Percentiles rank a stretch among this genome's conserved stretches.
Conservation (phyloP, 129 eudicot genomes). For the Dittrichia graveolens region DNA sequence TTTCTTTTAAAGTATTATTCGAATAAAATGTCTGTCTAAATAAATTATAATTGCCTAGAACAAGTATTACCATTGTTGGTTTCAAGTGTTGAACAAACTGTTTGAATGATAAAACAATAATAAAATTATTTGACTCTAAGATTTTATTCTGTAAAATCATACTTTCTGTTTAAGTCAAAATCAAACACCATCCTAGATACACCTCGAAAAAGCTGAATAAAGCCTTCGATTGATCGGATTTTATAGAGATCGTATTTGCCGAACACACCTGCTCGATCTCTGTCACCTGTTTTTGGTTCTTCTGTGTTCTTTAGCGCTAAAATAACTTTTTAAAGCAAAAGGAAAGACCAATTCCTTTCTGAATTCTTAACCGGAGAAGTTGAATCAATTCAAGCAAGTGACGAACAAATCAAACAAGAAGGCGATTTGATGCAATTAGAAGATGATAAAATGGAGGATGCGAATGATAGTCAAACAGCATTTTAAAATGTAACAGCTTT, state of each 20-base stretch:
- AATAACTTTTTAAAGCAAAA: conserved; percentile 71
- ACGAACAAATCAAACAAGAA: conserved; percentile 52
- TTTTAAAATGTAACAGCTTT: conserved; percentile 5
- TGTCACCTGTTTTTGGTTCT: neutral
- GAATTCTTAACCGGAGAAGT: conserved; percentile 53
- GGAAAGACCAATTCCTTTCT: conserved; percentile 45
- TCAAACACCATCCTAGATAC: too few species aligned
- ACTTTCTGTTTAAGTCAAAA: too few species aligned
- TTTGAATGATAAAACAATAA: too few species aligned
- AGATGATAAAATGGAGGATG: conserved; percentile 38
- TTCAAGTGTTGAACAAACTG: too few species aligned
- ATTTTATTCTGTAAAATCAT: too few species aligned
- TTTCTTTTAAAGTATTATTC: too few species aligned
- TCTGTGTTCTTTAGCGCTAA: conserved; percentile 53
- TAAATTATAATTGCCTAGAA: too few species aligned
- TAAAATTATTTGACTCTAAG: too few species aligned
- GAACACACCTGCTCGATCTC: conserved; percentile 47
- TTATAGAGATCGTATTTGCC: conserved; percentile 62
- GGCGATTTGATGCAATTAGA: conserved; percentile 27
- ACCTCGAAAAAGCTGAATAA: too few species aligned
- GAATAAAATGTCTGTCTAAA: too few species aligned
- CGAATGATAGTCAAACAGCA: neutral
- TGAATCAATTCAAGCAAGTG: conserved; percentile 42
- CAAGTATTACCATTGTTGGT: too few species aligned
- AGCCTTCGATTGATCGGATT: conserved; percentile 85